Evolutionary conservation across 805 yeast genomes (phyloP), one percentile per base, ranked within the genome.

Genomic region (Schwanniomyces polymorphus): DNA sequence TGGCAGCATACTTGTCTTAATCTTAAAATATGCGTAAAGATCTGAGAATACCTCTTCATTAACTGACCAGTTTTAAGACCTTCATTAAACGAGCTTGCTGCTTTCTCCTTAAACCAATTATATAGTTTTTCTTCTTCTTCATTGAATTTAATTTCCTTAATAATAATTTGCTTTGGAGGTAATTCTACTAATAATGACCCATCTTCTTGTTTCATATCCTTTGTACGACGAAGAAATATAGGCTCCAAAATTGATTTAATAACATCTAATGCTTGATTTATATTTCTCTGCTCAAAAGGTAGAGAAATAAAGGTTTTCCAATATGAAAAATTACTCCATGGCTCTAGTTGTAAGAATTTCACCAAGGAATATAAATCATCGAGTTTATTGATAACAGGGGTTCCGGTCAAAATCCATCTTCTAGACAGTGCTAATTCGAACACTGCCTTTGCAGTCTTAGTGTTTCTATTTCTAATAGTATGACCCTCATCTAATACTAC

Each of bases 1-100:
- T 92, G 97, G 59, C 97, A 90, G 61, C 97, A 92, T 0, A 86
- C 79, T 62, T 92, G 98, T 49, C 98, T 75, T 33, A 92, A 72
- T 46, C 98, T 74, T 52, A 92, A 65, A 44, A 92, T 85, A 60
- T 88, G 94, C 2, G 94, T 85, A 54, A 92, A 70, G 54, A 92
- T 88, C 26, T 87, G 82, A 1, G 94, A 81, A 62, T 88, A 92
- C 46, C 80, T 81, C 51, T 81, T 83, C 54, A 88, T 62, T n/a
- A 87, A 67, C 49, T 84, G 80, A 4, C 97, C 97, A 2, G 76
- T 70, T 31, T 71, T 77, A 51, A 85, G 54, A 35, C 86, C 85
- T 41, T 77, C 82, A 34, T 68, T 70, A 47, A 86, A 86, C 7
- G 88, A 76, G 10, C 68, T 68, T 50, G 82, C 81, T 1, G 96